These are phyloP conservation scores for Botrytis aclada DNA, from an alignment of 2,329 filamentous ascomycete genomes.

Conservation along the genomic window DNA sequence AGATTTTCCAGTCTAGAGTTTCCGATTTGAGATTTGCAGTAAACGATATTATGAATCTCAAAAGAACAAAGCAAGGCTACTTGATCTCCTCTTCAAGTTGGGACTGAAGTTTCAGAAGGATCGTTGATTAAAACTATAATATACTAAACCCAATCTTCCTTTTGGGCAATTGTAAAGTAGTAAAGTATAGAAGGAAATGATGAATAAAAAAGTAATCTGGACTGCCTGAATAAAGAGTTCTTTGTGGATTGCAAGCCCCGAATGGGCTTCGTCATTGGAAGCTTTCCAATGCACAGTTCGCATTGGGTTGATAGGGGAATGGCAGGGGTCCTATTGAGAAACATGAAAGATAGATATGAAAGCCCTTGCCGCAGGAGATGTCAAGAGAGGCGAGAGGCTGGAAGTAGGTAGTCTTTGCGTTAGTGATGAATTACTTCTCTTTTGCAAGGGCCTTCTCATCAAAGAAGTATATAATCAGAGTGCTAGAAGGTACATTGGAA, in stretches of 20 bases:
- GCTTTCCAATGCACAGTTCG: neutral
- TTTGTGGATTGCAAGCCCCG: neutral
- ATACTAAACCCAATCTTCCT: neutral
- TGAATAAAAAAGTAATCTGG: neutral
- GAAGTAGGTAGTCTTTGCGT: neutral
- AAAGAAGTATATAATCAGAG: too few species aligned
- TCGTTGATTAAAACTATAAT: neutral
- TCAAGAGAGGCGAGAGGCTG: neutral
- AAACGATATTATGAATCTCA: too few species aligned
- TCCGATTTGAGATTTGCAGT: neutral
- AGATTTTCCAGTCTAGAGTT: neutral
- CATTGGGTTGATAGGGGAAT: neutral
- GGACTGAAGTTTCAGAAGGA: neutral
- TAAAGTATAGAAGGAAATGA: neutral
- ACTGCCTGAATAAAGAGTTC: too few species aligned
- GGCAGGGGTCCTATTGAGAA: neutral
- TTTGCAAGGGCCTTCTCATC: neutral
- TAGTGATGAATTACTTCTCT: neutral
- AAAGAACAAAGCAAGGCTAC: neutral
- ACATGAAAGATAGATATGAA: too few species aligned
- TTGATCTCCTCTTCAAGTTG: neutral
- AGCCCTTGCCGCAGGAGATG: neutral
- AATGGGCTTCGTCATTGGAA: neutral
- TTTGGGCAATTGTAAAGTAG: neutral
- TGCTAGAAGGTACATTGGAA: neutral